Conservation (phyloP, 192 early-diverging fungal species). For the Funneliformis mosseae region DNA sequence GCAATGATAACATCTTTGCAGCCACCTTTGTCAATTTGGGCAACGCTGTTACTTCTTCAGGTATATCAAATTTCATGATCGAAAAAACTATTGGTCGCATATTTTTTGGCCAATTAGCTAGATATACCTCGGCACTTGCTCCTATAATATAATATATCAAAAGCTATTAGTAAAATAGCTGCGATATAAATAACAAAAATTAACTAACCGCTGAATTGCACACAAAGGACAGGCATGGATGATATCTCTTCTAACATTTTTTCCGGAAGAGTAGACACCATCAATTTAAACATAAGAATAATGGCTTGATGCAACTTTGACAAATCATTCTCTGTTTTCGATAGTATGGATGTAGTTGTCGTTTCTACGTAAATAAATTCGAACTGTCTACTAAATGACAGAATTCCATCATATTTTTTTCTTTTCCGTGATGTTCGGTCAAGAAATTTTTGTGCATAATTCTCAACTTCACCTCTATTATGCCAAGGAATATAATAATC, state of each 20-base stretch:
- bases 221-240: background rate
- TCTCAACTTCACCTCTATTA: too few relatives aligned
- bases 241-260: background rate
- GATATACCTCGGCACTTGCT: slow-evolving; percentile 5
- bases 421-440: too few relatives aligned
- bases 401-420: slow-evolving; percentile 1
- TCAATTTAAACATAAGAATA: background rate
- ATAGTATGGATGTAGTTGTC: background rate
- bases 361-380: background rate
- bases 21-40: too few relatives aligned
- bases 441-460: background rate
- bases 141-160: background rate
- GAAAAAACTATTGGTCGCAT: slow-evolving; percentile 14
- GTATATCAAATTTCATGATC: slow-evolving; percentile 12
- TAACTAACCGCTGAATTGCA: too few relatives aligned
- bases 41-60: too few relatives aligned
- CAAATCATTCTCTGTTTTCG: background rate
- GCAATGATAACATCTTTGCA: too few relatives aligned
- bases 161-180: background rate
- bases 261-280: background rate
- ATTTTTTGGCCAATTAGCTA: slow-evolving; percentile 21
- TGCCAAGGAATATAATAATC: too few relatives aligned
- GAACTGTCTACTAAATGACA: background rate
- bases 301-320: background rate
- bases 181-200: background rate